Evolutionary conservation across 208 protist genomes (phyloP).

Genomic region (Tritrichomonas foetus): DNA sequence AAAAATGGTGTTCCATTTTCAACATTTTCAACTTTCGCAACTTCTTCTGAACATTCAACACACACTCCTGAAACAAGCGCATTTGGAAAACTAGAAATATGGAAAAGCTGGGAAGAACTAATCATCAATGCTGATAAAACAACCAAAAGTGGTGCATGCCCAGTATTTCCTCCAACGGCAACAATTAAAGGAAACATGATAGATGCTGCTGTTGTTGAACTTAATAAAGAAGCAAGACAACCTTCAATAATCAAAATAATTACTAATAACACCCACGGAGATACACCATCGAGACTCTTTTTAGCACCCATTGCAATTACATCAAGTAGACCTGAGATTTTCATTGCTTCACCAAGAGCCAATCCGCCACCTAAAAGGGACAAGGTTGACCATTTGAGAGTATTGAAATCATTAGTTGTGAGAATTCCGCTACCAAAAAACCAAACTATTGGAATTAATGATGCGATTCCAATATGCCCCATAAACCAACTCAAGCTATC

Average conservation of each 20-base stretch:
- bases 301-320: not conserved
- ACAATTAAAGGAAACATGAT: slow-evolving; percentile 19
- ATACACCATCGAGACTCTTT: not conserved
- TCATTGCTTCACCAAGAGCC: not conserved
- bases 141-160: not conserved
- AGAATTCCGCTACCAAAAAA: not conserved
- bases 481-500: not conserved
- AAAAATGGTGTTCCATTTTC: not conserved
- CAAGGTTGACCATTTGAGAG: slow-evolving; percentile 1
- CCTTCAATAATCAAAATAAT: not conserved
- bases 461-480: not conserved
- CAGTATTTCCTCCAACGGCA: not conserved
- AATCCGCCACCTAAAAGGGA: not conserved
- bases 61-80: not conserved
- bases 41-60: not conserved
- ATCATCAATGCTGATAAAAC: slow-evolving; percentile 22
- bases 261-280: not conserved
- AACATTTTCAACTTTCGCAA: not conserved
- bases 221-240: not conserved
- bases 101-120: not conserved
- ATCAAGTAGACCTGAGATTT: not conserved
- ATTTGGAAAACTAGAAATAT: slow-evolving; percentile 22
- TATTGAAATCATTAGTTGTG: not conserved
- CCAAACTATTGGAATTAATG: slow-evolving; percentile 4
- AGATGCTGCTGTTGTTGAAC: slow-evolving; percentile 25